Evolutionary conservation across 2,329 filamentous ascomycete genomes (phyloP).

Genomic region (Camillea tinctor): DNA sequence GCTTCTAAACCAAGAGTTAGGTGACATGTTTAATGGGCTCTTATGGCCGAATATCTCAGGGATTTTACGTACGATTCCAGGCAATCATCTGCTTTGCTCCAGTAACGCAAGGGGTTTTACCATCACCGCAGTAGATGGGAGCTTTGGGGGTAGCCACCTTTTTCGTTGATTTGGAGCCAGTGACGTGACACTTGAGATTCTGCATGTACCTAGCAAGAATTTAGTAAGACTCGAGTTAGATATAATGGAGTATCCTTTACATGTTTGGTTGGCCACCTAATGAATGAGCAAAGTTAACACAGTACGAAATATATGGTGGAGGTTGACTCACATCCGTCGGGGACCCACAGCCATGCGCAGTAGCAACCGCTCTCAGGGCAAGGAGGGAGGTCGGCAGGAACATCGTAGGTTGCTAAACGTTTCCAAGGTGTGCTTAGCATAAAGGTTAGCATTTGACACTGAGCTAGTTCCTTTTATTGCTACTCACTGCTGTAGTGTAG

Average conservation of each 20-base stretch:
- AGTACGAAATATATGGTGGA: not conserved
- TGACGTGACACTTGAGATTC: conserved; percentile 48
- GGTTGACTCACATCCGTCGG: conserved; percentile 14
- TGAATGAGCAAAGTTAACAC: not conserved
- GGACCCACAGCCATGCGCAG: conserved; percentile 22
- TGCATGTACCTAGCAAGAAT: conserved; percentile 40
- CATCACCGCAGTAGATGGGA: conserved; percentile 42
- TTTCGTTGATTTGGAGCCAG: conserved; percentile 39
- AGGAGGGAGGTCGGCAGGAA: conserved; percentile 13
- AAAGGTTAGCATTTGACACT: not conserved
- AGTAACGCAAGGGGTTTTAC: conserved; percentile 35
- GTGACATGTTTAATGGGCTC: not conserved
- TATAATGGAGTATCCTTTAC: conserved; percentile 2
- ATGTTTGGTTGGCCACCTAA: conserved; percentile 16
- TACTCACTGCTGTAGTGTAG: conserved; percentile 42
- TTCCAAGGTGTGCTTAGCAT: conserved; percentile 18
- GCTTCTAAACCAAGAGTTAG: conserved; percentile 23
- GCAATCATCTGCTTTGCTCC: conserved; percentile 52
- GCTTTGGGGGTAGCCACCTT: conserved; percentile 40
- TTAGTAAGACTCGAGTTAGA: not conserved
- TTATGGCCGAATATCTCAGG: not conserved
- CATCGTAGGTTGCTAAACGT: conserved; percentile 15
- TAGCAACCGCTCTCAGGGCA: conserved; percentile 20
- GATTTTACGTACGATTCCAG: conserved; percentile 40
- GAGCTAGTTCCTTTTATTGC: not conserved